Percentiles rank a stretch among this genome's conserved stretches.
These are phyloP conservation scores for Alternaria sp. DNA, from an alignment of 2,329 filamentous ascomycete genomes.

Conservation along the genomic window DNA sequence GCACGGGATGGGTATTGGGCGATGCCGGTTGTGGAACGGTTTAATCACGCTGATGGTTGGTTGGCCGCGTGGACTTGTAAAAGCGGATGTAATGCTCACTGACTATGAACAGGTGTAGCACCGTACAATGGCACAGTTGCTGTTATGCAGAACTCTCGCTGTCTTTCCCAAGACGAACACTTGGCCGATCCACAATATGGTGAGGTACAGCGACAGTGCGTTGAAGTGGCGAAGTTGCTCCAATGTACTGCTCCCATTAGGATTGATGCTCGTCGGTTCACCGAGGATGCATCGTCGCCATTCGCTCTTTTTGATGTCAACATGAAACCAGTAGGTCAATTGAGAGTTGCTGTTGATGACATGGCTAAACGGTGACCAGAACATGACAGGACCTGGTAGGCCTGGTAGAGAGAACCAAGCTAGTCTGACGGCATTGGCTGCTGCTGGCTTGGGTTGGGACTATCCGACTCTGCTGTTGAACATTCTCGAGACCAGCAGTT, in stretches of 20 bases:
- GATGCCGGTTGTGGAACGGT: background rate
- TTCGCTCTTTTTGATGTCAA: background rate
- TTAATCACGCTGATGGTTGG: background rate
- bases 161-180: background rate
- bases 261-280: background rate
- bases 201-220: background rate
- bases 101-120: fast-evolving
- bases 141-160: background rate
- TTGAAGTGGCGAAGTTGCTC: background rate
- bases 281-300: fast-evolving
- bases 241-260: background rate
- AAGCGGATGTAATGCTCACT: fast-evolving
- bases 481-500: fast-evolving
- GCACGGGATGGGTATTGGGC: background rate
- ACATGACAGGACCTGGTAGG: background rate
- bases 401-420: background rate
- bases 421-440: background rate
- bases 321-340: background rate
- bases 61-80: fast-evolving
- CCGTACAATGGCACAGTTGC: background rate
- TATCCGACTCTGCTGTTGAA: background rate
- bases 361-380: background rate
- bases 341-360: background rate
- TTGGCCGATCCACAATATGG: fast-evolving
- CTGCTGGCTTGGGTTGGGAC: background rate